Base-by-base conservation (phyloP, 2,329 filamentous ascomycete genomes). In the Pestalotiopsis sp. region DNA sequence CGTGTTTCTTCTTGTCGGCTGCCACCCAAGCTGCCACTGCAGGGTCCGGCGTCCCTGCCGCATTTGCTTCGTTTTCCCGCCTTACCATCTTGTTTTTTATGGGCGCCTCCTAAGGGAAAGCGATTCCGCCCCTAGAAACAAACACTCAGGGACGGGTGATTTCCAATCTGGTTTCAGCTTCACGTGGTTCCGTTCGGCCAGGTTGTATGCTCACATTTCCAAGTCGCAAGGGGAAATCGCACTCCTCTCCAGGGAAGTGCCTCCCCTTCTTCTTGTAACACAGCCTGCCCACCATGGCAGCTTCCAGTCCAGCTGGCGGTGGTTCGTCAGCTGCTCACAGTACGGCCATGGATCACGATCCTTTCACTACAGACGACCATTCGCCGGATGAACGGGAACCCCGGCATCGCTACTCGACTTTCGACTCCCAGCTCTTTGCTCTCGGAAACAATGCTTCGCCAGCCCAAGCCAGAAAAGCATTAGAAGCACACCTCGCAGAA, bases 401-500 rank as follows among this genome's bases (percentile, higher is more conserved):
- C 39, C 85, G 86, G 70, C 89, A 95, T 72, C 91, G 94, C 73
- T 96, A 93, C 80, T 94, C 93, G 67, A 88, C 90, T 71, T 97
- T 97, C 78, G 94, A 97, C 79, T 89, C 89, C 63, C 90, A 95
- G 65, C 83, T 93, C 36, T 95, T 97, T 79, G 91, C 91, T 49
- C 84, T 95, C 25, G 92, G 93, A 73, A 88, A 93, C n/a, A 84
- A 82, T 67, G 83, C 93, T 36, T 97, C 95, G 0, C 94, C 95
- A 11, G 89, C 90, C 67, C 94, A 98, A 77, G 93, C 94, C 56
- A 97, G 93, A 81, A 91, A 93, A 73, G 94, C 94, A 59, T 86
- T 99, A 59, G 92, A 97, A 80, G 94, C 95, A 65, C 96, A 98
- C 81, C 87, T 99, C 62, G 91, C 92, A 71, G 96, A 99, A 80